Evolutionary conservation across 1,139 yeast genomes (phyloP).

Genomic region (Saccharomyces pastorianus): DNA sequence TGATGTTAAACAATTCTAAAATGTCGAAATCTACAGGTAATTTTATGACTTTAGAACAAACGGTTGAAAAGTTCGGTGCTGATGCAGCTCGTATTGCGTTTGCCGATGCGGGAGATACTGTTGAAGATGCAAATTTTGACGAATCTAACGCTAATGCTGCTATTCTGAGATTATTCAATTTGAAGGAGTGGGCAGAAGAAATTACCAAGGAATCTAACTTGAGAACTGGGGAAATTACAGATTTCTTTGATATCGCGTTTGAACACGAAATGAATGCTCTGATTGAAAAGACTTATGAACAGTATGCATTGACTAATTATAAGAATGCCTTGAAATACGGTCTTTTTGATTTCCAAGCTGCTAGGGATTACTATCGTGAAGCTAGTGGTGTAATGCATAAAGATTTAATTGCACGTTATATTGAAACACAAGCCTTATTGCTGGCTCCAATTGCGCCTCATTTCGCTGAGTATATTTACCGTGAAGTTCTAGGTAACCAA

Average conservation of each 20-base stretch:
- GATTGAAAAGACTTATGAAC: constrained; percentile 62
- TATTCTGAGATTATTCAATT: constrained; percentile 80
- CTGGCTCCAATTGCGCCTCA: constrained; percentile 94
- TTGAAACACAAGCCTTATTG: constrained; percentile 76
- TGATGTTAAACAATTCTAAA: constrained; percentile 89
- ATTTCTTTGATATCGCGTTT: constrained; percentile 80
- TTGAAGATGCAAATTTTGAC: constrained; percentile 97
- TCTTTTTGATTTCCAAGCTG: constrained; percentile 85
- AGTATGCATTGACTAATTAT: constrained; percentile 66
- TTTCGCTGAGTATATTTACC: constrained; percentile 82
- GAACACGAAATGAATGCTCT: constrained; percentile 89
- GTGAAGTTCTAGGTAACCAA: constrained; percentile 60
- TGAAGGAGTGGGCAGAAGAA: constrained; percentile 94
- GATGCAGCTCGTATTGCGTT: constrained; percentile 96
- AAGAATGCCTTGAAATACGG: constrained; percentile 87
- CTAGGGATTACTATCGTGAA: constrained; percentile 95
- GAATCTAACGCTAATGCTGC: constrained; percentile 97
- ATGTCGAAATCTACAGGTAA: constrained; percentile 98
- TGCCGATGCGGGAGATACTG: constrained; percentile 97
- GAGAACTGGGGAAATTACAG: constrained; percentile 58
- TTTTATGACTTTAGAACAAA: constrained; percentile 82
- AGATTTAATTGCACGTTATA: constrained; percentile 71
- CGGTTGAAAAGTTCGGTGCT: constrained; percentile 86
- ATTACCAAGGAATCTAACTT: constrained; percentile 44
- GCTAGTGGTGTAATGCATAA: constrained; percentile 66